Conservation (phyloP, 192 early-diverging fungal species). For the Mortierella claussenii region DNA sequence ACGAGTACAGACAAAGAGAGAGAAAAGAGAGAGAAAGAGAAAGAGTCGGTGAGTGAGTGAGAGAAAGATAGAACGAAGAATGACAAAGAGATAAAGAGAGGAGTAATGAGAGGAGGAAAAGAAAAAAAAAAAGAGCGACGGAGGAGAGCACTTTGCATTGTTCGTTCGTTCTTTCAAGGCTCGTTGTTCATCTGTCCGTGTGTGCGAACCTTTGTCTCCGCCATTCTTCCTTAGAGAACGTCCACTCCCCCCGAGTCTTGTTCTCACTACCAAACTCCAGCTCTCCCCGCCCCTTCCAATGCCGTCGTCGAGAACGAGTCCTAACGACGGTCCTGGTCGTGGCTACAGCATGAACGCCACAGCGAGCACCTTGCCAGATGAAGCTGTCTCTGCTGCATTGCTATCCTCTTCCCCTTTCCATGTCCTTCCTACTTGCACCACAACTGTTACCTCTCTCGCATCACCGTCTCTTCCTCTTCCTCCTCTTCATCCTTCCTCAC, state of each 20-base stretch:
- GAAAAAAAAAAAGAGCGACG: neutral
- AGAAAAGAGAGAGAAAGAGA: no score
- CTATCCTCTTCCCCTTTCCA: slow-evolving; percentile 10
- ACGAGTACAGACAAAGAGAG: slow-evolving; percentile 3
- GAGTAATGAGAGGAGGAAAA: no score
- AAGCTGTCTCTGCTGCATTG: no score
- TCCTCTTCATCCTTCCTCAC: no score
- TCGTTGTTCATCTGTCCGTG: slow-evolving; percentile 3
- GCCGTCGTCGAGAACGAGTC: neutral
- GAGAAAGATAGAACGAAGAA: neutral
- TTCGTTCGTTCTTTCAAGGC: neutral
- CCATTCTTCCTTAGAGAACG: slow-evolving; percentile 16
- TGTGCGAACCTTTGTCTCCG: neutral
- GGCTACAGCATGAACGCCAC: slow-evolving; percentile 2
- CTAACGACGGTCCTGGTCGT: neutral
- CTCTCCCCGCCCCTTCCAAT: slow-evolving; percentile 1
- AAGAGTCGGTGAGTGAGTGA: no score
- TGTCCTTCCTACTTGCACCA: neutral
- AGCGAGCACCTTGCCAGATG: neutral
- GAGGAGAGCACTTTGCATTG: neutral
- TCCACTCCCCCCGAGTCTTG: slow-evolving; percentile 9
- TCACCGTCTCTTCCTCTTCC: no score
- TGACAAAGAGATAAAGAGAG: no score
- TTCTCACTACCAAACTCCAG: slow-evolving; percentile 2
- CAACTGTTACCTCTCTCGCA: neutral